phyloP scores from a whole-genome alignment of 2,329 filamentous ascomycete genomes.

The Tolypocladium sp. region DNA sequence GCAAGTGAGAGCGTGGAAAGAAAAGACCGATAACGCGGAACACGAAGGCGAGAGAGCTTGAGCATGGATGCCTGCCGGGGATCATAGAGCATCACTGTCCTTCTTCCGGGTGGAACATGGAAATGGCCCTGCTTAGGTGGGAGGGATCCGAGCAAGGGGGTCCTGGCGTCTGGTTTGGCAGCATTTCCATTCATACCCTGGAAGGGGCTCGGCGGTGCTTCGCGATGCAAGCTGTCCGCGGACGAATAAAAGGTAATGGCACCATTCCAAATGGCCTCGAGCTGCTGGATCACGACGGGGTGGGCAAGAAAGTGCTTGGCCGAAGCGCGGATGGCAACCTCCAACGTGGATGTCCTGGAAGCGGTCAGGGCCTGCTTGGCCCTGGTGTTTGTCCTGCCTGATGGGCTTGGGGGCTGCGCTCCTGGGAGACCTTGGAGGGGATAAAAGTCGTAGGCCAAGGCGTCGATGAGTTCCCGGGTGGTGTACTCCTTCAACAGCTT shows the following conservation, averaged over 20 bases:
- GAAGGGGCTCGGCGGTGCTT: conserved; percentile 14
- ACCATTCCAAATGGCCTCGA: conserved; percentile 96
- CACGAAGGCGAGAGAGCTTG: conserved; percentile 82
- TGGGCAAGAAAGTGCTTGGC: conserved; percentile 90
- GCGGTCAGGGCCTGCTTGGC: conserved; percentile 43
- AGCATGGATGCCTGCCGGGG: conserved; percentile 83
- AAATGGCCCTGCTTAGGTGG: conserved; percentile 19
- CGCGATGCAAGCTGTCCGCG: conserved; percentile 74
- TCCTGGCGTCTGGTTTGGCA: conserved; percentile 33
- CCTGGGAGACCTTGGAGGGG: conserved; percentile 72
- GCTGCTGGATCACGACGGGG: conserved; percentile 82
- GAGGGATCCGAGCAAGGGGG: conserved; percentile 38
- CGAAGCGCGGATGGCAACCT: conserved; percentile 86
- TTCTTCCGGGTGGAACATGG: conserved; percentile 40
- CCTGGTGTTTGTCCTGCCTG: conserved; percentile 23
- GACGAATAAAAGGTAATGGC: conserved; percentile 90
- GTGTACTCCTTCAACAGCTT: conserved; percentile 84
- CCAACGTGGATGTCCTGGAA: conserved; percentile 79
- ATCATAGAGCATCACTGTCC: conserved; percentile 82
- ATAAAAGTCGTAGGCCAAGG: conserved; percentile 89
- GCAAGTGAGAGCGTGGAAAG: conserved; percentile 83
- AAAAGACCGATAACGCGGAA: conserved; percentile 85
- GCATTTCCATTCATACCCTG: conserved; percentile 14
- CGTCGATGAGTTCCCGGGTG: conserved; percentile 85
- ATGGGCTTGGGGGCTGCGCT: conserved; percentile 24